Evolutionary conservation across 139 green algal species (phyloP), one percentile per base, ranked within the genome.

Genomic region (Chlamydomonas applanata): DNA sequence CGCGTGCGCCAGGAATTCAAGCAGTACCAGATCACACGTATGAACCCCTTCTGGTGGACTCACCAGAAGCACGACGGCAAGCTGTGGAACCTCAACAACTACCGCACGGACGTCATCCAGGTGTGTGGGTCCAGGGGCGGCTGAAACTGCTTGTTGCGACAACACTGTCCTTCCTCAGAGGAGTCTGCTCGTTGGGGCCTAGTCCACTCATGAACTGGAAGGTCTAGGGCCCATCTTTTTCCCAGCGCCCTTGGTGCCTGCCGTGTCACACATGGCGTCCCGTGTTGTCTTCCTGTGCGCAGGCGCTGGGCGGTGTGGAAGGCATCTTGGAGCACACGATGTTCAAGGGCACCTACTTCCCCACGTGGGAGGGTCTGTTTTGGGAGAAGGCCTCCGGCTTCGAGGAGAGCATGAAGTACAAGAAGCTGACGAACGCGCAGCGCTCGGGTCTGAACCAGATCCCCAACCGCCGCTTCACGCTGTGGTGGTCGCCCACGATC

Each of bases 41-140:
- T 93, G 80, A 98, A 99, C 86, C 94, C 95, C 61, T 99, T 99
- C 82, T 98, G 96, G 96, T 99, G 96, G 96, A 99, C 96, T 22
- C 94, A 99, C 78, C 81, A 98, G 87, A 93, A 95, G 40, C 96
- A 99, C 77, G 96, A 99, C 76, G 96, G 96, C 83, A 99, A 99
- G 88, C 91, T 99, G 64, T 99, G 96, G 95, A 98, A 99, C 89
- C 89, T 99, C 19, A 99, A 99, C 88, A 98, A 97, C 81, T 99
- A 99, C 85, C 76, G 78, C 75, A 98, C 94, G 20, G 94, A 98
- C 83, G 93, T 98, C 71, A 98, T 98, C 81, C 94, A 98, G 65
- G 65, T 69, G 40, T 7, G 40, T 49, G 40, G 7, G 22, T 1
- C 19, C 46, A 56, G 14, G 46, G n/a, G n/a, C n/a, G n/a, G n/a